Evolutionary conservation across 345 rosid species (phyloP), one percentile per base, ranked within the genome.

Genomic region (Corchorus olitorius): DNA sequence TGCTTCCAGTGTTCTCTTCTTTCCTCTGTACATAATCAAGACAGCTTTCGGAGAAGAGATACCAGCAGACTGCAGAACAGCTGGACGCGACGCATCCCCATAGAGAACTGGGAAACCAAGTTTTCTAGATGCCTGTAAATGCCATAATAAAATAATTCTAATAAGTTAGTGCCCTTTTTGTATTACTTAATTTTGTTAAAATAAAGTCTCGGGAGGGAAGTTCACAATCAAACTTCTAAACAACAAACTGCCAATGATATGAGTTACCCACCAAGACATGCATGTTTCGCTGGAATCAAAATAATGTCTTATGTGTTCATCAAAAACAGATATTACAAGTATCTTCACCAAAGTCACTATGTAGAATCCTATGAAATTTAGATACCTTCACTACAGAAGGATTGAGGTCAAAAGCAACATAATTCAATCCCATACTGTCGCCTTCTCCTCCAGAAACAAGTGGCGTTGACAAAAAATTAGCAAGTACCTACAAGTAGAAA

Each of bases 61-160:
- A 62, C 97, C 97, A 62, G 99, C 99, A 69, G 99, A 86, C 50
- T 83, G 92, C 87, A 96, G 81, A 78, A 96, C 98, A 16, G 85
- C 87, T 66, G 98, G 97, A 59, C 92, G 77, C 63, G 98, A 92
- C 76, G 94, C 99, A 72, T 96, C 98, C 70, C 99, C 99, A 41
- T 92, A 96, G 45, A 96, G 80, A 72, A 90, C 82, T 3, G 97
- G 94, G 78, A 96, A 96, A 78, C 98, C 99, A 20, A 86, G 91
- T 78, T 93, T 92, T 74, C 91, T 79, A 39, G 97, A 90, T 75
- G 87, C 88, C 99, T 96, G 80, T 68, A 64, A 73, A 82, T 63
- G 43, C 54, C 27, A 27, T 27, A 27, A 27, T 27, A 27, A 27
- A 27, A 27, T 27, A 27, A 27, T 27, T 27, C 27, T 27, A 27